Base-by-base conservation (phyloP, 495 filamentous ascomycete genomes). In the Hypoxylon rickii region DNA sequence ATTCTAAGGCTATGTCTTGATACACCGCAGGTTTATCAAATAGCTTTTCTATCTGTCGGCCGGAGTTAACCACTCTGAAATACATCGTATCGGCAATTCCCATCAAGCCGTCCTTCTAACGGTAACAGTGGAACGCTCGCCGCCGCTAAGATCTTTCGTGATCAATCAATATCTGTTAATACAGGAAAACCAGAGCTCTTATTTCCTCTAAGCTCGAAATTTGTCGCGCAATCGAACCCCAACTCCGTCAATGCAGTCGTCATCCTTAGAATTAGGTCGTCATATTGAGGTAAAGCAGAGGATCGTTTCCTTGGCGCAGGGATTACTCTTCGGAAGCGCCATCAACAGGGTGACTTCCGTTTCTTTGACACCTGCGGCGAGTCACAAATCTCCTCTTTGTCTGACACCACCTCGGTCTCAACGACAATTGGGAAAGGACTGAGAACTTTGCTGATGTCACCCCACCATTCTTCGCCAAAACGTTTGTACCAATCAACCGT, bases 401-500 rank as follows among this genome's bases (percentile, higher is more conserved):
- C 72, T n/a, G 74, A 71, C 36, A 79, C 49, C n/a, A 83, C 74
- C 37, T 76, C 74, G 4, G 56, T 67, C 44, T 76, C 78, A 4
- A 73, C 73, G 12, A 84, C 80, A 31, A 76, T 76, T 5, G 83
- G 83, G 51, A 85, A 84, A 32, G 83, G 80, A 21, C 72, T 81
- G 22, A 86, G 68, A 18, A 85, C 80, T 60, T 78, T 77, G 63
- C 74, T 85, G 55, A 89, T 86, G 75, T 92, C 80, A 61, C 84
- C 84, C 87, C 87, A 90, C 87, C 87, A 90, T 18, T 66, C 49
- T 64, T 82, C 76, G 1, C 83, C 81, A 53, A 83, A 87, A 24
- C 60, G 66, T 20, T 70, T 70, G 65, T 91, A 90, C 88, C 88
- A 91, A 26, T 83, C 77, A 1, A 90, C 85, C 3, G 88, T 90